Percentiles rank a stretch among this genome's conserved stretches.
Conservation (phyloP, 306 rosid genomes). For the Cicer cuneatum region DNA sequence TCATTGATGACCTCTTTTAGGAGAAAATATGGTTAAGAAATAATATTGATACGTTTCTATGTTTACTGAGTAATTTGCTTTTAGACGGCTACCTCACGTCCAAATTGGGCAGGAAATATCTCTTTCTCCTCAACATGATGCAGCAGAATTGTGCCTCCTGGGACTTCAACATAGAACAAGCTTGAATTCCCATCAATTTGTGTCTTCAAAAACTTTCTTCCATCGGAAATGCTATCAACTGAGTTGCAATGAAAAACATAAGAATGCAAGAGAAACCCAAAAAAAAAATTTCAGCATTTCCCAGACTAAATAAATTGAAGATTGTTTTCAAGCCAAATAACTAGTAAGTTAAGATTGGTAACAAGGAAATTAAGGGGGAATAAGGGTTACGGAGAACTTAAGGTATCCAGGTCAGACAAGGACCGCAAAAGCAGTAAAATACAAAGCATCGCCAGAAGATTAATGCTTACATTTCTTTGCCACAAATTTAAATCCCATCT, state of each 20-base stretch:
- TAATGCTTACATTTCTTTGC: conserved; percentile 60
- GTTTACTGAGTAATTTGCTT: conserved; percentile 7
- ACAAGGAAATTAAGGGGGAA: conserved; percentile 36
- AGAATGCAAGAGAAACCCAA: conserved; percentile 42
- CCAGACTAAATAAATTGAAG: conserved; percentile 19
- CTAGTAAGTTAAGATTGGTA: conserved; percentile 24
- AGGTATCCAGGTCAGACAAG: conserved; percentile 31
- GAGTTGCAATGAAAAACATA: conserved; percentile 47
- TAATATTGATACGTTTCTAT: conserved; percentile 23
- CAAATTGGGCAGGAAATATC: conserved; percentile 88
- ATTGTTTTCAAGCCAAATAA: conserved; percentile 34
- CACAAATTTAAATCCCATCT: conserved; percentile 73
- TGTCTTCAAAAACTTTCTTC: conserved; percentile 72
- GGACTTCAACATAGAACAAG: conserved; percentile 82
- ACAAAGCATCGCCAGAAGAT: conserved; percentile 34
- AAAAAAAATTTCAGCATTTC: not conserved
- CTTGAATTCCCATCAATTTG: conserved; percentile 69
- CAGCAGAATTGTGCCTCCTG: conserved; percentile 69
- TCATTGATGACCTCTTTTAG: conserved; percentile 2
- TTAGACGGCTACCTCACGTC: conserved; percentile 83
- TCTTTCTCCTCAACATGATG: conserved; percentile 75
- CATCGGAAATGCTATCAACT: conserved; percentile 71
- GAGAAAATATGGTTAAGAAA: not conserved
- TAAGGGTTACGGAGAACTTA: conserved; percentile 24
- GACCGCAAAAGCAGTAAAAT: conserved; percentile 9